Base-by-base conservation (phyloP, 805 yeast species). In the Spathaspora gorwiae region DNA sequence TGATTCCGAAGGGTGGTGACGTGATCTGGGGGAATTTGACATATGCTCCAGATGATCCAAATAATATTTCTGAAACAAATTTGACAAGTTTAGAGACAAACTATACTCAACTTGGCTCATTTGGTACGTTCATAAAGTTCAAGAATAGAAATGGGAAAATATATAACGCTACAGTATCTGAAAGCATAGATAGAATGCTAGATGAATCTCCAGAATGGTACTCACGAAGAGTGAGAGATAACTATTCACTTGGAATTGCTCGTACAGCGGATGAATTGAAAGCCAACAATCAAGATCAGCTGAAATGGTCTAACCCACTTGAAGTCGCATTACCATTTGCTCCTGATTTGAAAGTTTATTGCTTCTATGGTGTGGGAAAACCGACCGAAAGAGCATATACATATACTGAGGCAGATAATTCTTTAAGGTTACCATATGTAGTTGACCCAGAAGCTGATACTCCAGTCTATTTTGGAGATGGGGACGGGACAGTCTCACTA, bases 1-100 rank as follows among this genome's bases (percentile, higher is more conserved):
- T 94, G 99, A 59, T 94, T 27, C 99, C 99, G 15, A 94, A 92
- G 62, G 99, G 99, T 37, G 98, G 97, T 2, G 83, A 82, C 33
- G 59, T 80, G 5, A 78, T 94, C 30, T 94, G 99, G 99, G 99
- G 99, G 4, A 74, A 79, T 54, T 52, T 75, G 44, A 61, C 72
- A 2, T 56, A 67, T 12, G 84, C 92, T 4, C 92, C 97, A 0
- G 92, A 85, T 56, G 97, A 90, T 56, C 70, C 72, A 5, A 56
- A 62, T 26, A 64, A 60, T 50, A 55, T 57, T 19, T 61, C 61
- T 41, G 48, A 49, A n/a, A 29, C 32, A 9, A 29, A 29, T 29
- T 50, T 15, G 8, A 32, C 30, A 7, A 32, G 49, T 24, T 39
- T 47, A 31, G 48, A 48, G 12, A 56, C 56, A 10, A 60, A 57